Conservation (phyloP, 2,329 filamentous ascomycete species). For the Fusarium robinianum region DNA sequence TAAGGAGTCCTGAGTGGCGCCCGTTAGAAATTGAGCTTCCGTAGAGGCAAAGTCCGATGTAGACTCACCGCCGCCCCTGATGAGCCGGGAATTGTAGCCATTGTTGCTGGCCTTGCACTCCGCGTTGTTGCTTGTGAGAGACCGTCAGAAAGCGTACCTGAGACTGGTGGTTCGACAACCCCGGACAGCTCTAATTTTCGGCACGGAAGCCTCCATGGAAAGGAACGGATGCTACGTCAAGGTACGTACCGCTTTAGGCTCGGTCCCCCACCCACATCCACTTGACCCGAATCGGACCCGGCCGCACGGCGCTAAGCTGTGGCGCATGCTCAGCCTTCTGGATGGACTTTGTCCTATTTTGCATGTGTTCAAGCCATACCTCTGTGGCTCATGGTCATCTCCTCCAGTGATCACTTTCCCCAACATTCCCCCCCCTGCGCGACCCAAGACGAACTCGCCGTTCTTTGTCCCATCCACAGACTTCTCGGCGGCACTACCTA, state of each 20-base stretch:
- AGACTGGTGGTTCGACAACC: conserved; percentile 31
- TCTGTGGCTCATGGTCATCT: too few species aligned
- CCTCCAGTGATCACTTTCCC: too few species aligned
- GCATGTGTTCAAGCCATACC: conserved; percentile 20
- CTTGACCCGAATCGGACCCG: conserved; percentile 7
- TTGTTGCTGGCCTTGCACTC: conserved; percentile 32
- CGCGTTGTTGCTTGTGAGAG: conserved; percentile 24
- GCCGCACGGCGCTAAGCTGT: conserved; percentile 2
- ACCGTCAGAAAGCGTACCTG: conserved; percentile 27
- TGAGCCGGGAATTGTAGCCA: conserved; percentile 42
- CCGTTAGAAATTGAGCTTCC: conserved; percentile 28
- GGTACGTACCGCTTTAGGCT: conserved; percentile 8
- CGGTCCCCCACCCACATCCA: conserved; percentile 22
- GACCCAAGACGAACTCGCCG: not conserved
- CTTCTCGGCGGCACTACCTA: too few species aligned
- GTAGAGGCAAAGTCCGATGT: not conserved
- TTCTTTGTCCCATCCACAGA: not conserved
- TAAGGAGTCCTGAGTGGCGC: conserved; percentile 43
- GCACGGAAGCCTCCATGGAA: too few species aligned
- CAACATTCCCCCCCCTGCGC: too few species aligned
- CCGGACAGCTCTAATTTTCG: conserved; percentile 15
- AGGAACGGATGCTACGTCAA: conserved; percentile 16
- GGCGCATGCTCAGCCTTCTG: conserved; percentile 8
- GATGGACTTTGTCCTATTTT: conserved; percentile 18
- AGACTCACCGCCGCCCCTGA: conserved; percentile 39